Conservation (phyloP, 1,284 basidiomycete genomes). For the Boletus smithii region DNA sequence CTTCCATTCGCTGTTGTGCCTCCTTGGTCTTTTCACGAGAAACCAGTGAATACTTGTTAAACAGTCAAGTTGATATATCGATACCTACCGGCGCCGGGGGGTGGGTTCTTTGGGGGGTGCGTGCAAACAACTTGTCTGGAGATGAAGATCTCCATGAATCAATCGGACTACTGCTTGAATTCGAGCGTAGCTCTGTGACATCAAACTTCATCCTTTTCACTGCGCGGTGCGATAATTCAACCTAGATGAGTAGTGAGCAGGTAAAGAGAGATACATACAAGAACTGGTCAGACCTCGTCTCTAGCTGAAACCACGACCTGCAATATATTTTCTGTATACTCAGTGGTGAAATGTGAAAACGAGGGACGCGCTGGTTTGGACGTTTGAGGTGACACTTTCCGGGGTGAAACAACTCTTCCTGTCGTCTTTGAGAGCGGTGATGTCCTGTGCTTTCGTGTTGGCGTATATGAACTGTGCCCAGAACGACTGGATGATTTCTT, state of each 20-base stretch:
- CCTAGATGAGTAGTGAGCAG: constrained; percentile 38
- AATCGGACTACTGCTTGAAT: constrained; percentile 25
- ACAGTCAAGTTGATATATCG: constrained; percentile 2
- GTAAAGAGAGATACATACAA: background rate
- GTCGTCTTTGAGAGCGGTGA: constrained; percentile 48
- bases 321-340: constrained; percentile 44
- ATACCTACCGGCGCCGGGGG: constrained; percentile 42
- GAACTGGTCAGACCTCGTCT: constrained; percentile 52
- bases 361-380: constrained; percentile 27
- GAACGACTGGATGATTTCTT: constrained; percentile 64
- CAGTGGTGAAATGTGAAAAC: constrained; percentile 27
- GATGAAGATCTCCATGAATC: constrained; percentile 47
- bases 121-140: constrained; percentile 49
- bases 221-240: constrained; percentile 60
- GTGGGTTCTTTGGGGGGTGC: constrained; percentile 41
- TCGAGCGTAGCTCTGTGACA: constrained; percentile 39
- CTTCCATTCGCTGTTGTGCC: constrained; percentile 70
- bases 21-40: constrained; percentile 57
- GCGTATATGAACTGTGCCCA: constrained; percentile 39
- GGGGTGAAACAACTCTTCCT: constrained; percentile 47
- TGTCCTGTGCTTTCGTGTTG: constrained; percentile 44
- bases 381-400: constrained; percentile 53
- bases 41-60: constrained; percentile 9
- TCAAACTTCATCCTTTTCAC: constrained; percentile 72
- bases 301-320: constrained; percentile 54